Evolutionary conservation across 208 protist genomes (phyloP).

Genomic region (Leptomonas pyrrhocoris): DNA sequence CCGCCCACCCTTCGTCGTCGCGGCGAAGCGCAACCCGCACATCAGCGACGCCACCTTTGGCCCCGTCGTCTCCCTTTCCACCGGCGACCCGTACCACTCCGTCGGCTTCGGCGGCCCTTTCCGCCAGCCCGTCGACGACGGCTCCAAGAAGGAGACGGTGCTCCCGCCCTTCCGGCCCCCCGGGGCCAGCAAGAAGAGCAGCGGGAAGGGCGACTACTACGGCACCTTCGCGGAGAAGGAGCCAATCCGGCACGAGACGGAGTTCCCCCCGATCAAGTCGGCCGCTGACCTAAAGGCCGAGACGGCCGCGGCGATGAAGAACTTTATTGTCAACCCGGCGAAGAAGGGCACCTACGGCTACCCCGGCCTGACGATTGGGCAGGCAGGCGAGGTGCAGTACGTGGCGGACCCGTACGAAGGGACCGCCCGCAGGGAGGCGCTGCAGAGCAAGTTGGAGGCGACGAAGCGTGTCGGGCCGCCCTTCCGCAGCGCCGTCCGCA

Average conservation of each 20-base stretch:
- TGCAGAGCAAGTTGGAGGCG: conserved; percentile 40
- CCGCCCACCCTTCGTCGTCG: conserved; percentile 67
- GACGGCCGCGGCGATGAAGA: conserved; percentile 42
- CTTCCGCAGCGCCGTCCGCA: conserved; percentile 69
- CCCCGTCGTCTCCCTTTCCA: conserved; percentile 73
- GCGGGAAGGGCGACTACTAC: conserved; percentile 88
- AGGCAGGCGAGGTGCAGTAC: conserved; percentile 83
- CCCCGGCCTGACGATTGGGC: conserved; percentile 78
- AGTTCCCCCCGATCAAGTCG: conserved; percentile 67
- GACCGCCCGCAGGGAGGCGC: conserved; percentile 32
- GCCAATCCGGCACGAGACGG: conserved; percentile 79
- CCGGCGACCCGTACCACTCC: conserved; percentile 73
- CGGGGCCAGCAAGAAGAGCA: conserved; percentile 70
- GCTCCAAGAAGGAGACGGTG: neutral
- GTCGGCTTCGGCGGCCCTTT: conserved; percentile 54
- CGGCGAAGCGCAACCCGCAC: conserved; percentile 74
- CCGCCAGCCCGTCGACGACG: conserved; percentile 21
- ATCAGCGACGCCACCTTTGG: conserved; percentile 74
- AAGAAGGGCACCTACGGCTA: conserved; percentile 93
- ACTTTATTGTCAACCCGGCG: conserved; percentile 80
- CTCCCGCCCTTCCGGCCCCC: conserved; percentile 66
- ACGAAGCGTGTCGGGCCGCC: conserved; percentile 35
- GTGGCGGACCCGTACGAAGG: conserved; percentile 76
- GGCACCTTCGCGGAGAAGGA: conserved; percentile 84
- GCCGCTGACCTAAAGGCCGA: conserved; percentile 26